These are phyloP conservation scores for Wickerhamomyces sp. DNA, from an alignment of 1,139 yeast genomes.

Conservation along the genomic window DNA sequence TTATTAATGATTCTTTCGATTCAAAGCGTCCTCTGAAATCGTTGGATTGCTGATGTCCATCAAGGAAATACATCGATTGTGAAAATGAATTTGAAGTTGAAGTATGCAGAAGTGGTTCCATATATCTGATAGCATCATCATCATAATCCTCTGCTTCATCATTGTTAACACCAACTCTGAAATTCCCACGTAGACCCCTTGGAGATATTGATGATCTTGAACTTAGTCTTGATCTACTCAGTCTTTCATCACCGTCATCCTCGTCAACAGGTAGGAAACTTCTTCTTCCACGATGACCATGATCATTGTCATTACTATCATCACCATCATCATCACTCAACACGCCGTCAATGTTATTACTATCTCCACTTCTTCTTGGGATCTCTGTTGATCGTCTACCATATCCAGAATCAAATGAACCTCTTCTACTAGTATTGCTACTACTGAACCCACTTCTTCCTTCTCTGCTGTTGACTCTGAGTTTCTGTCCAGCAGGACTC, in stretches of 20 bases:
- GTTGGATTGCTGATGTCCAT: background rate
- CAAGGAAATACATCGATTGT: background rate
- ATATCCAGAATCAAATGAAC: constrained; percentile 15
- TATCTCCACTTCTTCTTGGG: background rate
- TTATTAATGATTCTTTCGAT: constrained; percentile 18
- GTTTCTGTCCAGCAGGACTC: constrained; percentile 21
- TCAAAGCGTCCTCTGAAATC: constrained; percentile 11
- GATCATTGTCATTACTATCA: background rate
- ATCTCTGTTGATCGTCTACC: constrained; percentile 7
- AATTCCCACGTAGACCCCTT: background rate
- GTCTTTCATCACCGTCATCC: background rate
- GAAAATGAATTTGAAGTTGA: constrained; percentile 8
- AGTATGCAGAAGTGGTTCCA: constrained; percentile 17
- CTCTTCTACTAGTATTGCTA: constrained; percentile 6
- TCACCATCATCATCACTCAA: constrained; percentile 5
- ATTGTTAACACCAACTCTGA: background rate
- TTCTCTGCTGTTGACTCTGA: constrained; percentile 8
- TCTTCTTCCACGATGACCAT: background rate
- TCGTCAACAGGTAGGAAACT: background rate
- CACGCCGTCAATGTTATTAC: constrained; percentile 4
- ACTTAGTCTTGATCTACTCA: constrained; percentile 12
- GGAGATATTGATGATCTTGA: constrained; percentile 16
- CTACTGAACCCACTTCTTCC: background rate
- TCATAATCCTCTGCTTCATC: constrained; percentile 4
- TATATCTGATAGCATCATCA: constrained; percentile 7